A percentile compares a stretch with the other conserved stretches of the same genome.
phyloP scores from a whole-genome alignment of 2,329 filamentous ascomycete genomes.

The Fusarium avenaceum region DNA sequence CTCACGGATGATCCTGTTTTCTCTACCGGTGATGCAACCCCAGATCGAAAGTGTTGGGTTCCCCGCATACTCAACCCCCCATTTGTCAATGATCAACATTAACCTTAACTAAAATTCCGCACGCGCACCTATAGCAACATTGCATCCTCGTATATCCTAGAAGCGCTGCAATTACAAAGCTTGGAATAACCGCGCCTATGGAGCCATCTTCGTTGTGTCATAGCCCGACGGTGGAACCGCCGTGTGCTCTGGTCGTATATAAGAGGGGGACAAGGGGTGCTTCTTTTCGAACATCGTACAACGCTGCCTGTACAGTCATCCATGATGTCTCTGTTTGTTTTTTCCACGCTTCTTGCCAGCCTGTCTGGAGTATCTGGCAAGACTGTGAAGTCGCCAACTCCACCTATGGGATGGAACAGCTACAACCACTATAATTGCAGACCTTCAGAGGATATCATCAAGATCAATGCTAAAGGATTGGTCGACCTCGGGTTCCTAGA shows the following conservation, averaged over 20 bases:
- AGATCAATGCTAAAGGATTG: slow-evolving; percentile 65
- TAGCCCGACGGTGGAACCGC: background rate
- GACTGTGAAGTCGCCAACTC: slow-evolving; percentile 50
- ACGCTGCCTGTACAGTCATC: background rate
- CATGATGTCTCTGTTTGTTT: slow-evolving; percentile 18
- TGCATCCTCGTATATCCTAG: background rate
- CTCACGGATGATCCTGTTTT: background rate
- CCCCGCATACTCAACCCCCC: slow-evolving; percentile 4
- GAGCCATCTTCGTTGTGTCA: background rate
- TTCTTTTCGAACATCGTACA: background rate
- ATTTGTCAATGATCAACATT: slow-evolving; percentile 1
- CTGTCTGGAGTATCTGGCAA: slow-evolving; percentile 12
- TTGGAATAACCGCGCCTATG: background rate
- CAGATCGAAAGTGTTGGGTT: background rate
- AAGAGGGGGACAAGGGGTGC: background rate
- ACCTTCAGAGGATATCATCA: slow-evolving; percentile 41
- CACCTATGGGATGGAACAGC: slow-evolving; percentile 69
- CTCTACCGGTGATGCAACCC: background rate
- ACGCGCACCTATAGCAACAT: slow-evolving; percentile 10
- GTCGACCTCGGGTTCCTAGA: slow-evolving; percentile 64
- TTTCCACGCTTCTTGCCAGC: slow-evolving; percentile 17
- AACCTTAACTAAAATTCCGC: background rate
- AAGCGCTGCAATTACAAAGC: background rate
- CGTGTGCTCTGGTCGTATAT: background rate
- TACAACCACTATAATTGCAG: slow-evolving; percentile 63